Percentiles rank a stretch among this genome's conserved stretches.
These are phyloP conservation scores for Zygosaccharomyces gambellarensis DNA, from an alignment of 805 yeast genomes.

Conservation along the genomic window DNA sequence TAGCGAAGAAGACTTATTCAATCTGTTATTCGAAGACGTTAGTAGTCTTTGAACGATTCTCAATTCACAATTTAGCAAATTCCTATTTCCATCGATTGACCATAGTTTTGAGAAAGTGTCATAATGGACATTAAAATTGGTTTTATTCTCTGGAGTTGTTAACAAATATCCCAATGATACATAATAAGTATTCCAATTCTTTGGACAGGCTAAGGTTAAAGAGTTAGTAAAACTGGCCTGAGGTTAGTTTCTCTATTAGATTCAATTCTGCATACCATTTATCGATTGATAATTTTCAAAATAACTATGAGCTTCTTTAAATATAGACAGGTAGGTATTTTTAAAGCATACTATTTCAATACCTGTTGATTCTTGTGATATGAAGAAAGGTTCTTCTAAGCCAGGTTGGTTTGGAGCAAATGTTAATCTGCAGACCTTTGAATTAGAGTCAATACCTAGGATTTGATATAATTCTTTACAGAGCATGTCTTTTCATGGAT, in stretches of 20 bases:
- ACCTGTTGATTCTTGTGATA: constrained; percentile 6
- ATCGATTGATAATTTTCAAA: constrained; percentile 7
- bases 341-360: constrained; percentile 37
- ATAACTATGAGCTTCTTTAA: constrained; percentile 32
- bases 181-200: constrained; percentile 14
- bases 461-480: constrained; percentile 19
- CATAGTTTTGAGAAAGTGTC: constrained; percentile 20
- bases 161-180: constrained; percentile 35
- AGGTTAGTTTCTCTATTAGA: constrained; percentile 2
- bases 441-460: constrained; percentile 5
- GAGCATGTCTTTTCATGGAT: not conserved
- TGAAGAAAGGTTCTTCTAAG: constrained; percentile 9
- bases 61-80: constrained; percentile 14
- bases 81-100: not conserved
- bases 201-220: not conserved
- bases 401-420: constrained; percentile 20
- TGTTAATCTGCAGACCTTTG: constrained; percentile 11
- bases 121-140: constrained; percentile 32
- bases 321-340: constrained; percentile 26
- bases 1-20: constrained; percentile 39
- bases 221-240: constrained; percentile 4
- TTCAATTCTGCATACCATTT: constrained; percentile 1
- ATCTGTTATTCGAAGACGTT: constrained; percentile 32
- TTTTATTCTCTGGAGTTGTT: constrained; percentile 37
- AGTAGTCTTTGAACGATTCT: constrained; percentile 22